These are phyloP conservation scores for Coniochaeta sp. DNA, from an alignment of 2,329 filamentous ascomycete species.

Conservation along the genomic window DNA sequence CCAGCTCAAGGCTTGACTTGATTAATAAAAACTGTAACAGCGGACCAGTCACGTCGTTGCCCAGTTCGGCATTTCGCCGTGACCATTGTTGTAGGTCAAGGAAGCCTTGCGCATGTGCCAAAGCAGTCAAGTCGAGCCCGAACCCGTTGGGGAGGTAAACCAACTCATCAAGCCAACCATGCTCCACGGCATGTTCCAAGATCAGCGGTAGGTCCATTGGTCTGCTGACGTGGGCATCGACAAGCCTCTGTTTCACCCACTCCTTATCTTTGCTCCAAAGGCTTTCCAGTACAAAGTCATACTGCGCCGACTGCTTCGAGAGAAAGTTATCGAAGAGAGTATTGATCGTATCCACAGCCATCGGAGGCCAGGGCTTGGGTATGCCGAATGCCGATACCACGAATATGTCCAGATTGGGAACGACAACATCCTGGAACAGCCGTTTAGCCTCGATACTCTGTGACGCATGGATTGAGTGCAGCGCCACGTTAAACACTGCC, in stretches of 20 bases:
- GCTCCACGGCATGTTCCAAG: constrained; percentile 72
- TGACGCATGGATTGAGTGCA: constrained; percentile 53
- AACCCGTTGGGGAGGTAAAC: constrained; percentile 75
- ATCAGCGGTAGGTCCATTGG: constrained; percentile 62
- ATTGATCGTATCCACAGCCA: constrained; percentile 68
- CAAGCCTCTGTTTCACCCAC: constrained; percentile 76
- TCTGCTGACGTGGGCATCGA: constrained; percentile 66
- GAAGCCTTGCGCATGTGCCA: constrained; percentile 73
- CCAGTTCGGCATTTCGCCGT: constrained; percentile 59
- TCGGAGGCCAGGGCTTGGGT: constrained; percentile 66
- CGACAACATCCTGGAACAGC: constrained; percentile 59
- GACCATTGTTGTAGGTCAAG: constrained; percentile 80
- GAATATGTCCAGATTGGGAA: constrained; percentile 72
- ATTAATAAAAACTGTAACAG: constrained; percentile 76
- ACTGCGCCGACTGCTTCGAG: constrained; percentile 67
- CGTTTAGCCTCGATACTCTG: constrained; percentile 57
- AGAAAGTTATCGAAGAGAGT: constrained; percentile 80
- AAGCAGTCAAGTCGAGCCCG: constrained; percentile 77
- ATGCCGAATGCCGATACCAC: constrained; percentile 72
- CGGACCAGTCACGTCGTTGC: constrained; percentile 60
- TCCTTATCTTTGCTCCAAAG: constrained; percentile 85
- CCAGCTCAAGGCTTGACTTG: constrained; percentile 75
- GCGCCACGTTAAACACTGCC: constrained; percentile 57
- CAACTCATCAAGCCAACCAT: constrained; percentile 78
- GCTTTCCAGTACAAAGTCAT: constrained; percentile 84